Evolutionary conservation across 2,329 filamentous ascomycete genomes (phyloP).

Genomic region (Pestalotiopsis sp.): DNA sequence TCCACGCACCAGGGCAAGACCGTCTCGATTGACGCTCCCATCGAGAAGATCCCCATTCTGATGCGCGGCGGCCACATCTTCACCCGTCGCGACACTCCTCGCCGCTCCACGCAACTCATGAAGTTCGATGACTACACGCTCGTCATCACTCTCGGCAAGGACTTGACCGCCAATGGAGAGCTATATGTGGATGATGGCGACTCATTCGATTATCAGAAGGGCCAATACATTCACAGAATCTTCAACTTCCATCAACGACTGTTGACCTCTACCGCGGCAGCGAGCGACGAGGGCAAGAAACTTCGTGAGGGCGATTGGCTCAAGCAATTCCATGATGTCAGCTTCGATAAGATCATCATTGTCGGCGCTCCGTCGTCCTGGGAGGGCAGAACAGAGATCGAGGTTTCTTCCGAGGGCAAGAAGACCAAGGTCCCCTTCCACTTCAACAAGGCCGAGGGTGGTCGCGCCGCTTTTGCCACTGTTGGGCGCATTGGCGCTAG

Average conservation of each 20-base stretch:
- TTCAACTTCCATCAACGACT: slow-evolving; percentile 68
- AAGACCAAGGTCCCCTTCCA: slow-evolving; percentile 61
- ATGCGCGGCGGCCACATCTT: slow-evolving; percentile 95
- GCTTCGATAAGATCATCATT: slow-evolving; percentile 82
- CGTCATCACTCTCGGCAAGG: slow-evolving; percentile 71
- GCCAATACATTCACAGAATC: slow-evolving; percentile 83
- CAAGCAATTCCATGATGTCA: slow-evolving; percentile 76
- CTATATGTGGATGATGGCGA: slow-evolving; percentile 95
- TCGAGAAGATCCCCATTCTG: slow-evolving; percentile 85
- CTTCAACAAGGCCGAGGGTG: slow-evolving; percentile 53
- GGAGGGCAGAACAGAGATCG: slow-evolving; percentile 65
- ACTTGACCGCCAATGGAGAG: slow-evolving; percentile 73
- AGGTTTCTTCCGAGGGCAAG: slow-evolving; percentile 55
- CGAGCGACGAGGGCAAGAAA: slow-evolving; percentile 53
- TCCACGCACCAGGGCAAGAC: slow-evolving; percentile 69
- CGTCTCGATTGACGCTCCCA: slow-evolving; percentile 72
- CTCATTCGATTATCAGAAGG: slow-evolving; percentile 82
- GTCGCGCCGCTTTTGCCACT: slow-evolving; percentile 53
- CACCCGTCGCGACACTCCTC: slow-evolving; percentile 83
- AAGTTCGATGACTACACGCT: slow-evolving; percentile 94
- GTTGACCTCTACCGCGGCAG: slow-evolving; percentile 72
- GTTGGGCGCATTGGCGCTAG: slow-evolving; percentile 53
- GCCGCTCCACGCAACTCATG: slow-evolving; percentile 87
- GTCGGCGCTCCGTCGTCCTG: slow-evolving; percentile 77
- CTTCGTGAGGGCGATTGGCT: slow-evolving; percentile 73